Conservation (phyloP, 176 grass and related monocot species). For the Triticum timopheevii region DNA sequence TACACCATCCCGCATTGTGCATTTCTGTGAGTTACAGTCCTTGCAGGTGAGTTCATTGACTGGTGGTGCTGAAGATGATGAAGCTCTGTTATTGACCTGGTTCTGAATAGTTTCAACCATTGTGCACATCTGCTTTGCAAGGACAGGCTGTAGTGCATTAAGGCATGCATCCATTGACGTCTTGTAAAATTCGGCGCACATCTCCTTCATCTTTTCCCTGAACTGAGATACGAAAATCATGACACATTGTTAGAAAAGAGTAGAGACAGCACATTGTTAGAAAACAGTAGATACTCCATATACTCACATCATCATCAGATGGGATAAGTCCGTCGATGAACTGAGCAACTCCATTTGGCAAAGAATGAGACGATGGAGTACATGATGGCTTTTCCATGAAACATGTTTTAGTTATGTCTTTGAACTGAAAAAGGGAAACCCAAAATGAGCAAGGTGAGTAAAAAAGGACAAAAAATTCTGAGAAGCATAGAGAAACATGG, state of each 20-base stretch:
- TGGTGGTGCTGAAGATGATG: no score
- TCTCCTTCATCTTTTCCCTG: background rate
- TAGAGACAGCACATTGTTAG: background rate
- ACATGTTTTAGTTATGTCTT: background rate
- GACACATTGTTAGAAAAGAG: no score
- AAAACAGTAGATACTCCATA: background rate
- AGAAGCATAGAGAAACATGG: background rate
- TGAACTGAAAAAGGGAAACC: background rate
- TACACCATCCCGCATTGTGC: no score
- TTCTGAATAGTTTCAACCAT: no score
- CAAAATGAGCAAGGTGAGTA: background rate
- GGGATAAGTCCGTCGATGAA: background rate
- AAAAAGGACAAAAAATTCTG: background rate
- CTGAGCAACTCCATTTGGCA: background rate
- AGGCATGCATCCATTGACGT: no score
- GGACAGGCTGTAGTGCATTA: no score
- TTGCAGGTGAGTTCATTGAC: no score
- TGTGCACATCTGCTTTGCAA: no score
- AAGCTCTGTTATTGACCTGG: no score
- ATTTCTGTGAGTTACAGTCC: no score
- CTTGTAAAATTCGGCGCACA: background rate
- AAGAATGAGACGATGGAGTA: background rate
- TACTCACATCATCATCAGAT: background rate
- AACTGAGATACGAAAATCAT: background rate
- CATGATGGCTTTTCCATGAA: background rate